These are phyloP conservation scores for Huntiella savannae DNA, from an alignment of 2,329 filamentous ascomycete species.

Conservation along the genomic window DNA sequence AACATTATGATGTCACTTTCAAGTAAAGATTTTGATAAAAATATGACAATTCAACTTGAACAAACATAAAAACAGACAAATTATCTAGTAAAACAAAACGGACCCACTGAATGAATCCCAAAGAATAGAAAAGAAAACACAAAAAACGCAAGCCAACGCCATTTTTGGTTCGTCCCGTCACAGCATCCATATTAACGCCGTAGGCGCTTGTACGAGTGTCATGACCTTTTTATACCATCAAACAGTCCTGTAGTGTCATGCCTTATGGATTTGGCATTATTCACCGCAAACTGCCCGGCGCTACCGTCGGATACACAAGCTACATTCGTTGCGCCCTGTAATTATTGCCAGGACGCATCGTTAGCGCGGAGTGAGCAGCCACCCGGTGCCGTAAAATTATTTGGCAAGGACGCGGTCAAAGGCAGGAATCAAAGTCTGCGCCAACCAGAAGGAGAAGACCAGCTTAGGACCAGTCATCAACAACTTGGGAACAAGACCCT, in stretches of 20 bases:
- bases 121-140: neutral
- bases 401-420: slow-evolving; percentile 41
- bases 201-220: no score
- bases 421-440: slow-evolving; percentile 89
- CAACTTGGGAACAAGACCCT: slow-evolving; percentile 90
- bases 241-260: no score
- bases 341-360: neutral
- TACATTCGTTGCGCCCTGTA: no score
- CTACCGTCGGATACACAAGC: no score
- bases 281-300: no score
- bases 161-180: neutral
- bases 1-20: no score
- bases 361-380: neutral
- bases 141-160: slow-evolving; percentile 1
- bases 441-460: slow-evolving; percentile 98
- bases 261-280: no score
- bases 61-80: no score
- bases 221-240: no score
- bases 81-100: slow-evolving; percentile 2
- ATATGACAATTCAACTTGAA: no score
- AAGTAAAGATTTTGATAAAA: no score
- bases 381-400: slow-evolving; percentile 13
- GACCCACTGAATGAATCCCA: neutral
- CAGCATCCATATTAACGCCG: no score
- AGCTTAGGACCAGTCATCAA: slow-evolving; percentile 98